Evolutionary conservation across 2,329 filamentous ascomycete genomes (phyloP).

Genomic region (Penicillium hordei): DNA sequence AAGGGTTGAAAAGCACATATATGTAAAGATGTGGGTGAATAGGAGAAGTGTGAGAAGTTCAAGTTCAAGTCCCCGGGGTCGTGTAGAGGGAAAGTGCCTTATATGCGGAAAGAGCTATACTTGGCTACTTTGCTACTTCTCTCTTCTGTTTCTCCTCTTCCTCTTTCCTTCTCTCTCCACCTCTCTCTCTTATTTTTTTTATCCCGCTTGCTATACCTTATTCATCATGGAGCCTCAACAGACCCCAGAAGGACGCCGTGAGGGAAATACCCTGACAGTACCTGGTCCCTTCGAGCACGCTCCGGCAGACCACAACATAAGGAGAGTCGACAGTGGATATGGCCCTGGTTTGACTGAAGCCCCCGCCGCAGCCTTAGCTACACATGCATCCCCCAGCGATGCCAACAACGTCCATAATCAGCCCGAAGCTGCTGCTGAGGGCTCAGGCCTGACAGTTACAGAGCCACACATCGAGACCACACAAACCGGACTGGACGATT

Average conservation of each 20-base stretch:
- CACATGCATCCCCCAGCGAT: neutral
- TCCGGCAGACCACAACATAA: neutral
- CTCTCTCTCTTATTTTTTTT: neutral
- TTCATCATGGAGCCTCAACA: neutral
- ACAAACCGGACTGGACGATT: neutral
- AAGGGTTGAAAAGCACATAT: too few species aligned
- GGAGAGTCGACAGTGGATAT: constrained; percentile 3
- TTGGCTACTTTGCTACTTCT: neutral
- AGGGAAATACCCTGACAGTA: neutral
- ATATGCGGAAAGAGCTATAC: neutral
- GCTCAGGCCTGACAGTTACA: neutral
- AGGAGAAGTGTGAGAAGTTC: neutral
- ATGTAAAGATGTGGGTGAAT: too few species aligned
- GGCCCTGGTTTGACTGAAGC: neutral
- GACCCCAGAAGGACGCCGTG: neutral
- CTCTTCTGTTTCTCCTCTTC: neutral
- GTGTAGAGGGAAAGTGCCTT: neutral
- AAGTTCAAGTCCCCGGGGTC: neutral
- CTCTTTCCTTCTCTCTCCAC: neutral
- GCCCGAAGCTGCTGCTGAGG: neutral
- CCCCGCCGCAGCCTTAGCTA: too few species aligned
- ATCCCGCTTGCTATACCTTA: neutral
- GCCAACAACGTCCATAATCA: neutral
- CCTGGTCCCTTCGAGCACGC: neutral
- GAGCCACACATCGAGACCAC: constrained; percentile 2